Base-by-base conservation (phyloP, 2,329 filamentous ascomycete genomes). In the Ophiostoma sp. region DNA sequence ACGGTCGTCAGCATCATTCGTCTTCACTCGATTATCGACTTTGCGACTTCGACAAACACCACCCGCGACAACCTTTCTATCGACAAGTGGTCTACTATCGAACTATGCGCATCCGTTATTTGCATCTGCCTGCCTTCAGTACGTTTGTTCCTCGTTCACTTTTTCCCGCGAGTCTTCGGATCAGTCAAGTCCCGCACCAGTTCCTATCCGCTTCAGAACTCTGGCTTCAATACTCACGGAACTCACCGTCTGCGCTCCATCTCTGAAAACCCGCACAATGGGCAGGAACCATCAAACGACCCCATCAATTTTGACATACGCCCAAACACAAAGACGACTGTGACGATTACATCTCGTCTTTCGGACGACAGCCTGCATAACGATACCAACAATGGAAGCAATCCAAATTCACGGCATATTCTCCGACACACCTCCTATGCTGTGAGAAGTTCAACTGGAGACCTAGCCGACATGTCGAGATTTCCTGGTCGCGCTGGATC, bases 81-180 rank as follows among this genome's bases (percentile, higher is more conserved):
- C n/a, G 75, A 73, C 39, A 71, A 76, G 10, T 79, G 78, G 77
- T 79, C 77, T 8, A 77, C 76, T 2, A 75, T 79, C 41, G 79
- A 80, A 71, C 74, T 79, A 70, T 76, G 76, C 70, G 74, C 77
- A 23, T 76, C 77, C 69, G 76, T 79, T 67, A 77, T 79, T 17
- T 79, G 77, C 73, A 73, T 76, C 7, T 79, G 77, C 73, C 75
- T 79, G 75, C 78, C 78, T 0, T 73, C 76, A 0, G 41, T 77
- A 3, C 76, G 77, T 5, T 74, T 77, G 2, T 54, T 78, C 17
- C 72, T 78, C 15, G 74, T 77, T 4, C 75, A 75, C 69, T 39
- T 74, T 31, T 77, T 77, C 74, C 77, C 77, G 10, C 36, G 39
- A 3, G 13, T 67, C 5, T 44, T 67, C 11, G 65, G 65, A 4